Conservation (phyloP, 192 early-diverging fungal species). For the Rhizophagus sp. region DNA sequence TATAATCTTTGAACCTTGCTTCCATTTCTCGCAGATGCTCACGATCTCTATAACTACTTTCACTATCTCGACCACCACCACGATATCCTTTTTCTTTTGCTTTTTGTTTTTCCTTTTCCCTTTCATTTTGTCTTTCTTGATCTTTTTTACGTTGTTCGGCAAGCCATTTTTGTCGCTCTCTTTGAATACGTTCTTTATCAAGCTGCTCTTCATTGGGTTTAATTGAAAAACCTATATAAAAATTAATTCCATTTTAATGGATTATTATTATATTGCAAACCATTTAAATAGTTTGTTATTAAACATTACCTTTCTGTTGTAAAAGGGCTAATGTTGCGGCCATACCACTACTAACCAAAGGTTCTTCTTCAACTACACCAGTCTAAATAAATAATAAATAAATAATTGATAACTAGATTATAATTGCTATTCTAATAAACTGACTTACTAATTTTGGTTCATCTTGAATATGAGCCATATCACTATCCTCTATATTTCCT, state of each 20-base stretch:
- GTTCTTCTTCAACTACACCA: slow-evolving; percentile 65
- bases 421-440: too few species aligned
- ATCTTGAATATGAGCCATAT: slow-evolving; percentile 21
- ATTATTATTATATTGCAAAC: not conserved
- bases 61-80: slow-evolving; percentile 51
- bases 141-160: slow-evolving; percentile 67
- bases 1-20: slow-evolving; percentile 87
- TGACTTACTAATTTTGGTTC: slow-evolving; percentile 33
- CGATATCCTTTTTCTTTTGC: slow-evolving; percentile 51
- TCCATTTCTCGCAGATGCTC: slow-evolving; percentile 72
- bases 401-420: not conserved
- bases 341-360: slow-evolving; percentile 75
- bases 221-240: slow-evolving; percentile 23
- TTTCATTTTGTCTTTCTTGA: slow-evolving; percentile 67
- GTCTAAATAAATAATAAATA: slow-evolving; percentile 12
- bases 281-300: not conserved
- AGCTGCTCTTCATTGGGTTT: slow-evolving; percentile 68
- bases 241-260: not conserved
- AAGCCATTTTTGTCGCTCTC: slow-evolving; percentile 70
- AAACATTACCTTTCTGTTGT: slow-evolving; percentile 70
- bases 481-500: slow-evolving; percentile 30
- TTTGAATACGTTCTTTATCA: slow-evolving; percentile 59
- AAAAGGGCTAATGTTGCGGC: slow-evolving; percentile 82
- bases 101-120: slow-evolving; percentile 56
- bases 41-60: slow-evolving; percentile 57